Evolutionary conservation across 108 stramenopile genomes (phyloP).

Genomic region (Phaeodactylum tricornutum): DNA sequence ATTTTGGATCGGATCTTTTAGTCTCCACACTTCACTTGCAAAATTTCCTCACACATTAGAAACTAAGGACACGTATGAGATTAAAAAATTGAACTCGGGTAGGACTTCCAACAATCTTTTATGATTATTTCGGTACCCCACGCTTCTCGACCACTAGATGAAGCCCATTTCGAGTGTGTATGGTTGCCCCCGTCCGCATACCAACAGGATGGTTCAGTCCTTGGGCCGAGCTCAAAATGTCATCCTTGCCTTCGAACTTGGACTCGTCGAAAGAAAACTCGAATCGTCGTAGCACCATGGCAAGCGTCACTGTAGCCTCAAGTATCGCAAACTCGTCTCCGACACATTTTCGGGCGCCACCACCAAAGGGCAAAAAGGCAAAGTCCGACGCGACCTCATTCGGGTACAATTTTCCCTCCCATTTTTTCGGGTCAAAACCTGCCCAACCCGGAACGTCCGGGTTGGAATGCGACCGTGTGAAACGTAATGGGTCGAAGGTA

Average conservation of each 20-base stretch:
- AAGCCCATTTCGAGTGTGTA: conserved; percentile 90
- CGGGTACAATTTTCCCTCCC: conserved; percentile 82
- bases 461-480: conserved; percentile 72
- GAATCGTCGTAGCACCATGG: conserved; percentile 83
- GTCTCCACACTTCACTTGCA: too few relatives aligned
- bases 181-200: conserved; percentile 93
- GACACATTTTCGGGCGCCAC: conserved; percentile 91
- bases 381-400: conserved; percentile 89
- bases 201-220: conserved; percentile 87
- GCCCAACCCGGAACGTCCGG: conserved; percentile 85
- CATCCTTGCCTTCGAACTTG: conserved; percentile 7
- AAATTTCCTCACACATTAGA: too few relatives aligned
- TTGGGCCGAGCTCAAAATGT: conserved; percentile 34
- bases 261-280: conserved; percentile 86
- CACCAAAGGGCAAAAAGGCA: conserved; percentile 87
- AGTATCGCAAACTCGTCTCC: conserved; percentile 94
- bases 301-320: conserved; percentile 88
- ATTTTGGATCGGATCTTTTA: conserved; percentile 10
- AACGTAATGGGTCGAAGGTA: conserved; percentile 82
- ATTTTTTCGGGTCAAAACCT: conserved; percentile 83
- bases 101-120: too few relatives aligned
- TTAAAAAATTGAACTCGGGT: too few relatives aligned
- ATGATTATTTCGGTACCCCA: too few relatives aligned
- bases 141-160: conserved; percentile 76
- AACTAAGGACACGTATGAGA: too few relatives aligned